Percentiles rank a stretch among this genome's conserved stretches.
These are phyloP conservation scores for Echinosophora koreensis DNA, from an alignment of 306 rosid genomes.

Conservation along the genomic window DNA sequence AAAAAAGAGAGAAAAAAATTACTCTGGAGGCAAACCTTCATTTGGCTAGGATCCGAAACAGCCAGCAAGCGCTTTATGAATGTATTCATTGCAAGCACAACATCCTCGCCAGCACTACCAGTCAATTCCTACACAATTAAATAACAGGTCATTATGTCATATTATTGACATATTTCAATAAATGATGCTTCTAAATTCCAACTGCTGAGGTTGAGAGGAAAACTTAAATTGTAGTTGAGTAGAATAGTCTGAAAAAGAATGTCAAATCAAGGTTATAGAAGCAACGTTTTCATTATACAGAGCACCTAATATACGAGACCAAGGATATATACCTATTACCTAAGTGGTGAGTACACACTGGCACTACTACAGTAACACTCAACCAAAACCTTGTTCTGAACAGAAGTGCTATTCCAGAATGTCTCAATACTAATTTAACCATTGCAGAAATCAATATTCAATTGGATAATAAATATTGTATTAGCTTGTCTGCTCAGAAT, in stretches of 20 bases:
- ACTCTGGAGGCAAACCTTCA: slow-evolving; percentile 70
- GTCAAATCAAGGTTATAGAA: slow-evolving; percentile 23
- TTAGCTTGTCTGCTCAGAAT: slow-evolving; percentile 10
- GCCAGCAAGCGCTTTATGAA: slow-evolving; percentile 95
- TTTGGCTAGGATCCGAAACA: slow-evolving; percentile 88
- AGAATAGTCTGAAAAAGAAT: slow-evolving; percentile 22
- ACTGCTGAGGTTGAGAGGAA: slow-evolving; percentile 15
- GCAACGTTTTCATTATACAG: slow-evolving; percentile 15
- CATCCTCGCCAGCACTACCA: slow-evolving; percentile 96
- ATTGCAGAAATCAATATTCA: slow-evolving; percentile 21
- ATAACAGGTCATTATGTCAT: slow-evolving; percentile 25
- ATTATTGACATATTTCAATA: slow-evolving; percentile 22
- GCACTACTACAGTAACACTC: slow-evolving; percentile 5
- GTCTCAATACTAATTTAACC: slow-evolving; percentile 24
- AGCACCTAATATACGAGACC: slow-evolving; percentile 20
- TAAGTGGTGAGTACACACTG: slow-evolving; percentile 6
- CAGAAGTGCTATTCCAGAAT: slow-evolving; percentile 29
- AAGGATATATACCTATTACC: not conserved
- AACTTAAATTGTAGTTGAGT: slow-evolving; percentile 18
- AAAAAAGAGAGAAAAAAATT: slow-evolving; percentile 17
- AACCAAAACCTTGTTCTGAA: slow-evolving; percentile 29
- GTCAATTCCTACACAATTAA: slow-evolving; percentile 76
- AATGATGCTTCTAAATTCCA: slow-evolving; percentile 16
- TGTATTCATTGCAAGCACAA: slow-evolving; percentile 90
- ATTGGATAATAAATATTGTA: not conserved